A percentile compares a stretch with the other conserved stretches of the same genome.
Conservation (phyloP, 495 filamentous ascomycete genomes). For the Haplographium delicatum region DNA sequence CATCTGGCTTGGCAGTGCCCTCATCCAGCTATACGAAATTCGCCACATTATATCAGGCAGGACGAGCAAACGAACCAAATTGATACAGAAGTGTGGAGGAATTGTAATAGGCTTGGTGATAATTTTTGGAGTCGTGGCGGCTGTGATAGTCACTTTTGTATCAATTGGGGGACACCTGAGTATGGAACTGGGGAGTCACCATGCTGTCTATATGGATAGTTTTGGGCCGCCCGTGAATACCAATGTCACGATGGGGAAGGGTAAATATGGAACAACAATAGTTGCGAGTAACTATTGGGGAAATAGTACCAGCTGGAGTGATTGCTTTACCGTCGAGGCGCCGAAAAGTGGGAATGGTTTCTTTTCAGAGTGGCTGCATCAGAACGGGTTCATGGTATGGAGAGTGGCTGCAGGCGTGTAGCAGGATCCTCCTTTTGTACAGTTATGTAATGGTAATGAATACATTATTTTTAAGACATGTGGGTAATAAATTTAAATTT, state of each 20-base stretch:
- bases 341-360: slow-evolving; percentile 1
- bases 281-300: background rate
- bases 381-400: background rate
- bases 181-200: background rate
- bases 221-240: background rate
- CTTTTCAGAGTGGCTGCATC: background rate
- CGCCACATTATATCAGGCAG: background rate
- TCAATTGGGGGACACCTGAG: slow-evolving; percentile 1
- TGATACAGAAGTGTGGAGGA: background rate
- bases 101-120: background rate
- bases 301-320: slow-evolving; percentile 6
- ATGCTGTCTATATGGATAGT: background rate
- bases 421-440: too few species aligned
- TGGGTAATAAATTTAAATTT: too few species aligned
- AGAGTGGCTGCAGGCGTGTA: background rate
- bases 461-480: too few species aligned
- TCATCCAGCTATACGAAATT: background rate
- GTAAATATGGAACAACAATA: background rate
- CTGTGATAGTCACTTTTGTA: background rate
- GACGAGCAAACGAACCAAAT: background rate
- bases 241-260: background rate
- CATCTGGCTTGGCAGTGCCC: background rate
- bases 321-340: slow-evolving; percentile 1
- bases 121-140: background rate
- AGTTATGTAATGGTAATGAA: too few species aligned